These are phyloP conservation scores for Pterocarpus santalinus DNA, from an alignment of 306 rosid genomes.

Conservation along the genomic window DNA sequence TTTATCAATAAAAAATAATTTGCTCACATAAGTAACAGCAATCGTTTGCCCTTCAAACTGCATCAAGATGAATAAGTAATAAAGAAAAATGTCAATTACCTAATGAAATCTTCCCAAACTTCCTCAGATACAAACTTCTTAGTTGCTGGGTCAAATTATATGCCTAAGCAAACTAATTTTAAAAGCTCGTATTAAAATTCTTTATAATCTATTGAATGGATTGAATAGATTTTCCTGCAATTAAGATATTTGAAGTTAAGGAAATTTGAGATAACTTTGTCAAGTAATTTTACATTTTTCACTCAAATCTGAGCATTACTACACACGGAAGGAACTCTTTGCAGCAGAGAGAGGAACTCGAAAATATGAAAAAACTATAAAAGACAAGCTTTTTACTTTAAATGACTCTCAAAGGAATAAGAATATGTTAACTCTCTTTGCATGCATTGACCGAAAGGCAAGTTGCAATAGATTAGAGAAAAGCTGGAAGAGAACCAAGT, in stretches of 20 bases:
- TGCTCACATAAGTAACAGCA: too few species aligned
- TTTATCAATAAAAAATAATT: too few species aligned
- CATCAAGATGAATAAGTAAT: too few species aligned
- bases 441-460: slow-evolving; percentile 39
- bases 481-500: not conserved
- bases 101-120: not conserved
- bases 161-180: not conserved
- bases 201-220: not conserved
- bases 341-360: not conserved
- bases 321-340: not conserved
- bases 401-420: not conserved
- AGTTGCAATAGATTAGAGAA: slow-evolving; percentile 15
- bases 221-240: not conserved
- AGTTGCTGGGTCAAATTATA: too few species aligned
- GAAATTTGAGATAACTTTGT: not conserved
- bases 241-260: not conserved
- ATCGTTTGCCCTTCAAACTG: too few species aligned
- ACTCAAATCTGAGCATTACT: not conserved
- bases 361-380: not conserved
- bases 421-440: not conserved
- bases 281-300: not conserved
- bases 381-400: not conserved
- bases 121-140: not conserved
- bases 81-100: too few species aligned
- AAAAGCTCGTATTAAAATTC: not conserved